Conservation (phyloP, 805 yeast species). For the Candida maesae region DNA sequence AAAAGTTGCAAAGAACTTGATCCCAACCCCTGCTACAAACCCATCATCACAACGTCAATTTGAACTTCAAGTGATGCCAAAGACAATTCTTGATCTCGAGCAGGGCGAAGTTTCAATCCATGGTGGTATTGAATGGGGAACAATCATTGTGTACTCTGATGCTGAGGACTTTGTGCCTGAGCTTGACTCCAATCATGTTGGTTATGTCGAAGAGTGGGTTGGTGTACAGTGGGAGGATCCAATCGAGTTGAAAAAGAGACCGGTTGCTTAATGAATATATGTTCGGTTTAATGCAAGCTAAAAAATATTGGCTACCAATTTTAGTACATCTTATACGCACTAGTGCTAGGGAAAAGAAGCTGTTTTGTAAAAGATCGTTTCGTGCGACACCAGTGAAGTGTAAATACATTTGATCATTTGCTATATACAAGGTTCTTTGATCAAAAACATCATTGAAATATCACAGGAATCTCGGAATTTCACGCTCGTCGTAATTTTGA, state of each 20-base stretch:
- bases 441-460: too few relatives aligned
- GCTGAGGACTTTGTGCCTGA: conserved; percentile 56
- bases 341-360: too few relatives aligned
- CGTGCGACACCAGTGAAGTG: too few relatives aligned
- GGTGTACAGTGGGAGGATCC: conserved; percentile 84
- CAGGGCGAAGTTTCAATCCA: conserved; percentile 37
- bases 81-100: conserved; percentile 81
- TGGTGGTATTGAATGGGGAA: conserved; percentile 97
- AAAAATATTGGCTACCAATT: too few relatives aligned
- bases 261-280: too few relatives aligned
- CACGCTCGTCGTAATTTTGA: conserved; percentile 66
- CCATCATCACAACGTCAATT: conserved; percentile 60
- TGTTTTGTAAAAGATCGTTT: too few relatives aligned
- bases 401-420: neutral
- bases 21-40: conserved; percentile 60
- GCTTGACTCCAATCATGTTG: conserved; percentile 64
- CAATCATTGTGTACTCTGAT: conserved; percentile 80
- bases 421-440: conserved; percentile 8
- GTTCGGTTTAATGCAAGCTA: too few relatives aligned
- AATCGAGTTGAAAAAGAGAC: conserved; percentile 8
- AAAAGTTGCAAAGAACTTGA: conserved; percentile 34
- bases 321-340: too few relatives aligned
- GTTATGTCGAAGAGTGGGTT: conserved; percentile 73
- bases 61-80: conserved; percentile 94
- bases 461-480: conserved; percentile 46